These are phyloP conservation scores for Exophiala sideris DNA, from an alignment of 2,329 filamentous ascomycete species.

Conservation along the genomic window DNA sequence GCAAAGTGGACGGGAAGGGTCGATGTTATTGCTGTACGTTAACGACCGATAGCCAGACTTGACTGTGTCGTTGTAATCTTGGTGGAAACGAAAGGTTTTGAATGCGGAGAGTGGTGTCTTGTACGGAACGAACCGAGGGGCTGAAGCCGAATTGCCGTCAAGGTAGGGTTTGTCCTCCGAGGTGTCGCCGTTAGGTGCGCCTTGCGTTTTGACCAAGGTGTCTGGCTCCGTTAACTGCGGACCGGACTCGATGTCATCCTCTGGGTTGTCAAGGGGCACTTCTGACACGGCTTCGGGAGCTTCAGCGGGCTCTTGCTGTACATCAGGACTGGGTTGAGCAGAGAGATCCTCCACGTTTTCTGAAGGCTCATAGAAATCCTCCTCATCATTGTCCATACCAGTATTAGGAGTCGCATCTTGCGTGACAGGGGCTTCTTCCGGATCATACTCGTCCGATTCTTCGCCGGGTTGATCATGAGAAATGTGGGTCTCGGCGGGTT, in stretches of 20 bases:
- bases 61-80: conserved; percentile 66
- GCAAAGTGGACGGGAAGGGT: conserved; percentile 71
- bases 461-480: conserved; percentile 14
- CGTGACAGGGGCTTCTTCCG: conserved; percentile 34
- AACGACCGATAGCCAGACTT: conserved; percentile 77
- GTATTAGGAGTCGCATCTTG: conserved; percentile 9
- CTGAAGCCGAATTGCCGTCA: conserved; percentile 10
- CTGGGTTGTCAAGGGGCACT: conserved; percentile 6
- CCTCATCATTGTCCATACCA: conserved; percentile 12
- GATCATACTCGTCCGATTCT: conserved; percentile 27
- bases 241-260: conserved; percentile 16
- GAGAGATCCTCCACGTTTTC: conserved; percentile 9
- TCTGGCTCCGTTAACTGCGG: conserved; percentile 14
- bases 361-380: conserved; percentile 22
- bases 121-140: conserved; percentile 61
- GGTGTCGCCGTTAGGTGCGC: neutral
- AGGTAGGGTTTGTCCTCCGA: neutral
- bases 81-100: conserved; percentile 86
- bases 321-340: neutral
- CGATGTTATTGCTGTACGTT: conserved; percentile 90
- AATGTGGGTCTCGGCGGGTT: conserved; percentile 20
- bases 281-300: conserved; percentile 6
- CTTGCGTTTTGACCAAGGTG: conserved; percentile 9
- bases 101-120: conserved; percentile 79
- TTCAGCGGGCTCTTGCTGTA: neutral